Base-by-base conservation (phyloP, 495 filamentous ascomycete species). In the Friedmanniomyces simplex region DNA sequence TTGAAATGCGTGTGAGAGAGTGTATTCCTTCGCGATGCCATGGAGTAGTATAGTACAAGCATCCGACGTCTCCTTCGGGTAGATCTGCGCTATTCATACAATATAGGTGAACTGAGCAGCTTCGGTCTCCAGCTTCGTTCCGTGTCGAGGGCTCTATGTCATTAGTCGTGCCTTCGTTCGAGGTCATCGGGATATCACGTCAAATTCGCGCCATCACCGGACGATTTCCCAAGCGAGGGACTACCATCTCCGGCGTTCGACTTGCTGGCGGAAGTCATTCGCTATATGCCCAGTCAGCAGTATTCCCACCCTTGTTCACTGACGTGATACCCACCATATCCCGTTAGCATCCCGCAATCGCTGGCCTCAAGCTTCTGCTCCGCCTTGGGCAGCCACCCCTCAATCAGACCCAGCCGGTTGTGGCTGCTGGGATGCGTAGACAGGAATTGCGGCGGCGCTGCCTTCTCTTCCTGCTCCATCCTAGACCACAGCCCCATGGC, bases 371-470 rank as follows among this genome's bases (percentile, higher is more conserved):
- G 25, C 64, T 61, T 65, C 41, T 52, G 43, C 24, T 55, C 25
- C 14, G 66, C 66, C 60, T 67, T 52, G 0, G 48, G 47, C 32
- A 68, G 55, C 81, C 76, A 88, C 68, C 82, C 77, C 62, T 76
- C 69, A 54, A 95, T 86, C 57, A 83, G 81, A 63, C 81, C 74
- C 62, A 87, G 80, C 34, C 89, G 78, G 61, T 81, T 88, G 41
- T 77, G 75, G 57, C 81, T 82, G 79, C 84, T 82, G 32, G 91
- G 90, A 75, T 95, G 91, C 20, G 91, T 95, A 26, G 85, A 89
- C 67, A 95, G 69, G 70, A 90, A 87, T 66, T 93, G 84, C 1
- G 88, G 89, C 22, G 80, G 76, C 46, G 75, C 71, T 8, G 49
- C 52, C 63, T 82, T 69, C 47, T 82, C 70, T n/a, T 71, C 72